Evolutionary conservation across 2,329 filamentous ascomycete genomes (phyloP).

Genomic region (Didymella glomerata): DNA sequence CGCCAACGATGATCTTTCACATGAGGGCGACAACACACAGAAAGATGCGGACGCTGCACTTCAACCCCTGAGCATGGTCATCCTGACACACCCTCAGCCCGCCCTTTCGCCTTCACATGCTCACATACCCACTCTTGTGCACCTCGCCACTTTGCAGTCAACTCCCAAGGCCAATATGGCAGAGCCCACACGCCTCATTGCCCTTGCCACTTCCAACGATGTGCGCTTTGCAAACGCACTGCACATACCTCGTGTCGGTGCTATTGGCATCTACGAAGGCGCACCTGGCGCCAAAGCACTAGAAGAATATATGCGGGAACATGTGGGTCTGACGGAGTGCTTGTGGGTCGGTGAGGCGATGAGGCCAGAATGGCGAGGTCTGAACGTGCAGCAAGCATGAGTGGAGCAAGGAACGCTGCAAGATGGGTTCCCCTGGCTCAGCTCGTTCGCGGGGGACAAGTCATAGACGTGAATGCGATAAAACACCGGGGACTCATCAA

Average conservation of each 20-base stretch:
- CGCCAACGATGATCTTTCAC: neutral
- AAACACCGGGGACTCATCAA: no score
- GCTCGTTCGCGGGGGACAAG: neutral
- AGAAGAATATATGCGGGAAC: constrained; percentile 63
- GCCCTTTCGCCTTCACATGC: constrained; percentile 44
- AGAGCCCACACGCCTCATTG: constrained; percentile 64
- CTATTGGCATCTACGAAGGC: constrained; percentile 65
- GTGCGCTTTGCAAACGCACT: constrained; percentile 65
- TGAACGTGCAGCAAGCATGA: constrained; percentile 47
- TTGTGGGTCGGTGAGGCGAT: constrained; percentile 64
- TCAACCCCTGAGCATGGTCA: constrained; percentile 35
- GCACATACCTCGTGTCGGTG: constrained; percentile 70
- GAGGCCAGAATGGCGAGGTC: constrained; percentile 53
- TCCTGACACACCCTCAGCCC: constrained; percentile 48
- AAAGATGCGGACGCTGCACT: neutral
- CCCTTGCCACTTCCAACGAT: constrained; percentile 68
- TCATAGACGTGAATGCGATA: neutral
- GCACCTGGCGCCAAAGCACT: constrained; percentile 67
- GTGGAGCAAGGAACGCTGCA: neutral
- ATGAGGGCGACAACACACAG: neutral
- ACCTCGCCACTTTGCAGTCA: constrained; percentile 32
- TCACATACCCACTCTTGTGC: constrained; percentile 45
- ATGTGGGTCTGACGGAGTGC: constrained; percentile 62
- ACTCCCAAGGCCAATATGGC: constrained; percentile 9
- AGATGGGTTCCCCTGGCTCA: neutral